Percentiles rank a stretch among this genome's conserved stretches.
phyloP scores from a whole-genome alignment of 805 yeast genomes.

The Wilhelminamyces savonicus region DNA sequence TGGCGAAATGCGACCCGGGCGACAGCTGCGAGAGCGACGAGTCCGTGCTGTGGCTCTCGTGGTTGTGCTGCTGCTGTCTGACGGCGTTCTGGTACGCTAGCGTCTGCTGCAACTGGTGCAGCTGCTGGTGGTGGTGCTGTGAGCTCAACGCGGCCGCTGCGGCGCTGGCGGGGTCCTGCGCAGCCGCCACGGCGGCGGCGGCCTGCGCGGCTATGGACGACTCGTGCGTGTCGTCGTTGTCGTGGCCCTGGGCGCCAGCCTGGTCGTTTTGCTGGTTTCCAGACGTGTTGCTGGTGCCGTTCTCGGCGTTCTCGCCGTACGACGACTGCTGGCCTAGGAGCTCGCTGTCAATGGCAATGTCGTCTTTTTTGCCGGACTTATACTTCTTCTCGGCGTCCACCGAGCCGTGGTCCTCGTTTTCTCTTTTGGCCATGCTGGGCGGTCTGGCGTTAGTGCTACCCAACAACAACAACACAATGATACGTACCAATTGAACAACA shows the following conservation, averaged over 20 bases:
- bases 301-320: conserved; percentile 8
- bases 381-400: conserved; percentile 8
- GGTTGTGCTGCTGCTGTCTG: conserved; percentile 14
- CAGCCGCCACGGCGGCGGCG: conserved; percentile 13
- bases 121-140: conserved; percentile 4
- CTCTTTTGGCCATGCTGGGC: neutral
- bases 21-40: conserved; percentile 7
- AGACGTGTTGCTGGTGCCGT: conserved; percentile 2
- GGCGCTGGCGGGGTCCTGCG: conserved; percentile 11
- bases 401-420: conserved; percentile 4
- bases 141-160: conserved; percentile 14
- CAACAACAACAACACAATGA: too few relatives aligned
- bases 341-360: conserved; percentile 36
- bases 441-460: neutral
- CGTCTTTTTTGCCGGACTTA: conserved; percentile 11
- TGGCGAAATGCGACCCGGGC: too few relatives aligned
- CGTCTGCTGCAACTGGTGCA: conserved; percentile 10
- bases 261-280: conserved; percentile 5
- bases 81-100: conserved; percentile 13
- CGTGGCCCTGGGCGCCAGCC: conserved; percentile 8
- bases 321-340: conserved; percentile 36
- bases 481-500: too few relatives aligned
- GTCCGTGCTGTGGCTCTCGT: conserved; percentile 6
- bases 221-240: conserved; percentile 19
- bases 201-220: conserved; percentile 23